phyloP scores from a whole-genome alignment of 2,329 filamentous ascomycete species.

The Microcera coccophila region DNA sequence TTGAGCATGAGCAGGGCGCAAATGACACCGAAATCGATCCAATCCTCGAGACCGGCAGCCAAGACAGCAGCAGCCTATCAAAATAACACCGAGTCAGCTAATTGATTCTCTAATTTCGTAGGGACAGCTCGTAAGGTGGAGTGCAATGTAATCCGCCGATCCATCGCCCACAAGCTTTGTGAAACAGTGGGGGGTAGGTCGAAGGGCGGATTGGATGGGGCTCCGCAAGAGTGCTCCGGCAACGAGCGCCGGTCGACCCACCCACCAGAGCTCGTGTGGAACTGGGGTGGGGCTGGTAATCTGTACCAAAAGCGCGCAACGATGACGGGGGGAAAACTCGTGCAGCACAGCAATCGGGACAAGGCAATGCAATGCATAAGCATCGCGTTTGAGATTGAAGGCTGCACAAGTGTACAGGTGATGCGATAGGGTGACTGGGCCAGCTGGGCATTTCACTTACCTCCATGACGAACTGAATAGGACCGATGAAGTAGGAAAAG shows the following conservation, averaged over 20 bases:
- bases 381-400: conserved; percentile 5
- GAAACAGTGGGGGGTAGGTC: conserved; percentile 16
- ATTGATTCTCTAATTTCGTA: conserved; percentile 9
- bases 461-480: conserved; percentile 94
- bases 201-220: conserved; percentile 22
- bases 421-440: not conserved
- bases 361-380: conserved; percentile 8
- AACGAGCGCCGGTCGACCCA: conserved; percentile 10
- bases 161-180: conserved; percentile 2
- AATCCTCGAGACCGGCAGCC: conserved; percentile 79
- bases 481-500: conserved; percentile 76
- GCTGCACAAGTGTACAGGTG: conserved; percentile 3
- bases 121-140: not conserved
- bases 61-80: conserved; percentile 67
- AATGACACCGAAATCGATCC: conserved; percentile 93
- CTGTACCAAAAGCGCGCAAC: conserved; percentile 27
- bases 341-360: conserved; percentile 11
- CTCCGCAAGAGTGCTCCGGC: conserved; percentile 19
- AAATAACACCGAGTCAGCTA: conserved; percentile 24
- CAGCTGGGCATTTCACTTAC: conserved; percentile 41
- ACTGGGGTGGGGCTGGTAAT: conserved; percentile 25
- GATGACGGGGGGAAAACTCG: not conserved
- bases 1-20: conserved; percentile 79
- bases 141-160: not conserved
- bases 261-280: conserved; percentile 33